Evolutionary conservation across 1,284 basidiomycete genomes (phyloP), one percentile per base, ranked within the genome.

Genomic region (Phellopilus nigrolimitatus): DNA sequence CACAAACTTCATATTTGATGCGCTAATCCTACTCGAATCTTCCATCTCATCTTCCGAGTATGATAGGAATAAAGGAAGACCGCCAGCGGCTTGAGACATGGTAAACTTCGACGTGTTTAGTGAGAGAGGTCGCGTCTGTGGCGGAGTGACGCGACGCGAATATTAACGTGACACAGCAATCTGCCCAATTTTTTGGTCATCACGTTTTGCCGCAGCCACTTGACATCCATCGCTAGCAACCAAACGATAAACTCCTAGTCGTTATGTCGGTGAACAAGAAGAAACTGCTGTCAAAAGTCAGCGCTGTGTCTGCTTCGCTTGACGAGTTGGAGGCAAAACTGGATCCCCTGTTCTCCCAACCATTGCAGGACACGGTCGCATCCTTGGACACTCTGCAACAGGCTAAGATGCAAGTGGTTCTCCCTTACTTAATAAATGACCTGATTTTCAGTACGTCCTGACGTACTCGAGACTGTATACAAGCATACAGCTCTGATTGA

Each of bases 361-460:
- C 82, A 3, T 70, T 90, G 4, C 75, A 82, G 3, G 84, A 89
- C 59, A 79, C 80, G 0, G 64, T 84, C 12, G 65, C 82, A 19
- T 71, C 71, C 5, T 72, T 90, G 19, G 80, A 87, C 53, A 78
- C 79, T 2, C 72, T 91, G n/a, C 82, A 89, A 56, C 84, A 88
- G 61, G 88, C 87, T 24, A 88, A 89, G 63, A 65, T 90, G 6
- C 84, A 91, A 56, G 80, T 83, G 4, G 70, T 80, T 30, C 63
- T 90, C 25, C 84, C 86, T 9, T 91, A 91, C 64, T 70, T 88
- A n/a, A 73, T 87, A 3, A 88, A 91, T 59, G 88, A 90, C 64
- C 73, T 91, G 13, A 70, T 89, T n/a, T 91, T 89, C 68, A 83
- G 89, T 89, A 56, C 56, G 80, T 49, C 30, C 54, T 22, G 19